Conservation (phyloP, 106 monocot genomes). For the Alisma plantagoaquatica region DNA sequence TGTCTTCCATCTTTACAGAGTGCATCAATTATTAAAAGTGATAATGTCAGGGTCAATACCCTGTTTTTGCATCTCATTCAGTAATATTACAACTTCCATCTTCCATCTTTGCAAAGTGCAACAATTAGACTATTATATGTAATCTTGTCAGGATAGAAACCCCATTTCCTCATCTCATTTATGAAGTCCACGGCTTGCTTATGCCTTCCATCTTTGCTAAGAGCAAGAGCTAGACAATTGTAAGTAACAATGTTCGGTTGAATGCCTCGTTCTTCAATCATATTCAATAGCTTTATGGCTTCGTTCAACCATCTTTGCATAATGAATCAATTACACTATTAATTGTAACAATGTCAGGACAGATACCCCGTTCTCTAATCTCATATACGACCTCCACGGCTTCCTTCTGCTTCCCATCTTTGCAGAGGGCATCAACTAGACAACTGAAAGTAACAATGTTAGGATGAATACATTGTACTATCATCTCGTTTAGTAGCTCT, state of each 20-base stretch:
- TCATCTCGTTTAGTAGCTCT: too few relatives aligned
- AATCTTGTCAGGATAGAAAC: conserved; percentile 7
- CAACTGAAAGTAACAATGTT: too few relatives aligned
- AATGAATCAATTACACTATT: conserved; percentile 21
- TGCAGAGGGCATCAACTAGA: conserved; percentile 19
- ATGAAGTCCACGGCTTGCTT: conserved; percentile 13
- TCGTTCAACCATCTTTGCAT: conserved; percentile 12
- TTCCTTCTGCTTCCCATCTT: conserved; percentile 12
- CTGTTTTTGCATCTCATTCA: conserved; percentile 13
- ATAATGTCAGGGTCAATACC: conserved; percentile 19
- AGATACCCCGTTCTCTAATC: conserved; percentile 9
- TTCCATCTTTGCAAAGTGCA: conserved; percentile 16
- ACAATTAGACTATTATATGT: conserved; percentile 12
- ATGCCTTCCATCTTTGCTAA: conserved; percentile 1
- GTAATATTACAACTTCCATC: conserved; percentile 4
- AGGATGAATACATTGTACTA: too few relatives aligned
- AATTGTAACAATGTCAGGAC: conserved; percentile 21
- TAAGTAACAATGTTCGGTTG: conserved; percentile 21
- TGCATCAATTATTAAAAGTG: conserved; percentile 17
- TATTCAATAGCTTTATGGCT: conserved; percentile 5
- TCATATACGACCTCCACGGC: conserved; percentile 11
- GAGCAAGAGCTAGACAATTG: conserved; percentile 9
- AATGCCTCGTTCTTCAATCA: conserved; percentile 8
- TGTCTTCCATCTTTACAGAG: conserved; percentile 12
- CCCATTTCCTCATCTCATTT: conserved; percentile 1